A percentile compares a stretch with the other conserved stretches of the same genome.
Evolutionary conservation across 352 stramenopile species (phyloP).

Genomic region (Phytophthora podocarpi): DNA sequence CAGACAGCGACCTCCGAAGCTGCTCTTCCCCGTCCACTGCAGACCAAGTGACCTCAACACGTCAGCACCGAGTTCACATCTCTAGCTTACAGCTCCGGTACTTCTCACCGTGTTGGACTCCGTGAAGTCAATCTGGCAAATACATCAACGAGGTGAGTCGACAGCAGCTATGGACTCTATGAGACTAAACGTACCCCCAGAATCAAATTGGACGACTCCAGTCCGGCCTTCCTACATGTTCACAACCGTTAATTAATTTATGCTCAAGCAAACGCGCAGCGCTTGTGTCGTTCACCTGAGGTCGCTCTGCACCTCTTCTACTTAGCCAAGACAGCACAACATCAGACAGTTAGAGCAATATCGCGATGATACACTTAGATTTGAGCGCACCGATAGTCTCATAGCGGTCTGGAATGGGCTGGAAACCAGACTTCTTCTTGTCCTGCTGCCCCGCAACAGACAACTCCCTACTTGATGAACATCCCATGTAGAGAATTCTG

Average conservation of each 20-base stretch:
- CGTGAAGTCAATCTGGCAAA: conserved; percentile 71
- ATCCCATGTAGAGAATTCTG: conserved; percentile 30
- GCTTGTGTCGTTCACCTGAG: conserved; percentile 36
- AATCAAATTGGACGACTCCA: conserved; percentile 71
- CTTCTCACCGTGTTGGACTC: conserved; percentile 61
- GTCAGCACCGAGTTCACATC: not conserved
- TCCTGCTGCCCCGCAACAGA: not conserved
- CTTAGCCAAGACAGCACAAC: not conserved
- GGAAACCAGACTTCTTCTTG: conserved; percentile 33
- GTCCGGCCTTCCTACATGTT: conserved; percentile 34
- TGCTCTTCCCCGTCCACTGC: conserved; percentile 71
- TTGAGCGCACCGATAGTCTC: conserved; percentile 51
- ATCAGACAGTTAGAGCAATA: not conserved
- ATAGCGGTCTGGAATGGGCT: conserved; percentile 59
- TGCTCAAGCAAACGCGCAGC: no score
- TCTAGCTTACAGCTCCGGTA: no score
- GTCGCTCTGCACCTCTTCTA: conserved; percentile 51
- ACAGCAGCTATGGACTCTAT: no score
- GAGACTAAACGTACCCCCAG: conserved; percentile 46
- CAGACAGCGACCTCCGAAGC: conserved; percentile 63
- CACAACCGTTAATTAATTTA: conserved; percentile 2
- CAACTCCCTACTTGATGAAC: conserved; percentile 21
- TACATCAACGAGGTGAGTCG: not conserved
- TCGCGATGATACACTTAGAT: not conserved
- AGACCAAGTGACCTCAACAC: not conserved